Percentiles rank a stretch among this genome's conserved stretches.
These are phyloP conservation scores for Populus trichocarpa DNA, from an alignment of 441 rosid species.

Conservation along the genomic window DNA sequence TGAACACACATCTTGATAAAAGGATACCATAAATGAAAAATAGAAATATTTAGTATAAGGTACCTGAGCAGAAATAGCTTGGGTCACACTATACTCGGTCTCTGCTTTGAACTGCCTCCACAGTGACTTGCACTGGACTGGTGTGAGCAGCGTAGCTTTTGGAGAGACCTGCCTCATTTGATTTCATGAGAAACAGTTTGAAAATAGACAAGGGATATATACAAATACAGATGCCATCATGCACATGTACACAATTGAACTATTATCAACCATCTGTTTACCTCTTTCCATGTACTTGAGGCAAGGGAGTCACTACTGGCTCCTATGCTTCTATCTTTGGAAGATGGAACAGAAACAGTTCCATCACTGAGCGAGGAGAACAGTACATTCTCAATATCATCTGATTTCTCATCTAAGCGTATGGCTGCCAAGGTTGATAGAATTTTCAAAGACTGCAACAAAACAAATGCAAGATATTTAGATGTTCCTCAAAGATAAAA, in stretches of 20 bases:
- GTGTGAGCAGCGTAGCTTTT: conserved; percentile 53
- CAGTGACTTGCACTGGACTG: conserved; percentile 70
- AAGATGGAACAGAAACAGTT: conserved; percentile 38
- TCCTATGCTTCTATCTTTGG: conserved; percentile 41
- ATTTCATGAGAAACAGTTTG: conserved; percentile 9
- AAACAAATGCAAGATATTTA: conserved; percentile 17
- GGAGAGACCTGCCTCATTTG: conserved; percentile 48
- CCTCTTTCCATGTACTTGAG: conserved; percentile 82
- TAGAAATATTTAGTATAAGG: neutral
- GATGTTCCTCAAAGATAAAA: conserved; percentile 6
- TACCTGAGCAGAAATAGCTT: conserved; percentile 87
- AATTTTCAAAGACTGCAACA: conserved; percentile 57
- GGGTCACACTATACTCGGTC: conserved; percentile 68
- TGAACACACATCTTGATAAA: neutral
- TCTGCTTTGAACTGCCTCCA: conserved; percentile 84
- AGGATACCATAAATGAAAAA: neutral
- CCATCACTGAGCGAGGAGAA: conserved; percentile 58
- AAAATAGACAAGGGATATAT: neutral
- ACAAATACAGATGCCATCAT: neutral
- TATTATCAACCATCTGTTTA: conserved; percentile 18
- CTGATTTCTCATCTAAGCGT: conserved; percentile 72
- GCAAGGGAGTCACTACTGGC: conserved; percentile 57
- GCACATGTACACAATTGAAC: neutral
- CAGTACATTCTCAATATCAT: conserved; percentile 54
- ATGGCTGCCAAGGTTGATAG: conserved; percentile 71